Evolutionary conservation across 225 moss, liverwort and hornwort species (phyloP), one percentile per base, ranked within the genome.

Genomic region (Pseudisothecium myosuroides): DNA sequence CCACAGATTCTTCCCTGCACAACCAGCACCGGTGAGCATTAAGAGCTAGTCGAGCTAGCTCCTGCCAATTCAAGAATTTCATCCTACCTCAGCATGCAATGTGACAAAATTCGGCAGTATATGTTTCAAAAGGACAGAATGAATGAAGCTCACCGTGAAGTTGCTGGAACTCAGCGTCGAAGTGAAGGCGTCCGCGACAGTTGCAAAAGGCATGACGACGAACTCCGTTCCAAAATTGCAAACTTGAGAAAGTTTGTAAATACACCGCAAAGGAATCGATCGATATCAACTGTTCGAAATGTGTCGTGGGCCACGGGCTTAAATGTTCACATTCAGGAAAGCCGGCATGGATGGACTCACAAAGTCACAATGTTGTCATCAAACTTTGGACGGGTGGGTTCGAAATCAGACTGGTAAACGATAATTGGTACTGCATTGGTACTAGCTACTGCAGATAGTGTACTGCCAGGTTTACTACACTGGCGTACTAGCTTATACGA

Each of bases 291-390:
- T n/a, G 65, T 31, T 9, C 6, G 59, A 79, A 78, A 12, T 39
- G 8, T 39, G 24, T 66, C 49, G 64, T 74, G 60, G 31, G 72
- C 12, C 80, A 75, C 58, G 79, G 34, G 63, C n/a, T 80, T 63
- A n/a, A n/a, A 84, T 68, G 76, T 75, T 84, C 66, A 81, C 58
- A 83, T 50, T 73, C 80, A 63, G 83, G n/a, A 56, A 64, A 49
- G 45, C 45, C 45, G n/a, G 17, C 63, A 68, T 34, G 56, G 62
- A 84, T 89, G 90, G 55, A n/a, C 80, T 87, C 92, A 91, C 55
- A 36, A 87, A 87, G 92, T 87, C 92, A 91, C 55, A 36, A 87
- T 89, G 92, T 83, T 87, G 90, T 84, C 92, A 91, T 87, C 88
- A 34, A 47, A 15, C 63, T 75, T 50, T n/a, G 19, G 47, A 34